Base-by-base conservation (phyloP, 176 grass and related monocot genomes). In the Eragrostis nindensis region DNA sequence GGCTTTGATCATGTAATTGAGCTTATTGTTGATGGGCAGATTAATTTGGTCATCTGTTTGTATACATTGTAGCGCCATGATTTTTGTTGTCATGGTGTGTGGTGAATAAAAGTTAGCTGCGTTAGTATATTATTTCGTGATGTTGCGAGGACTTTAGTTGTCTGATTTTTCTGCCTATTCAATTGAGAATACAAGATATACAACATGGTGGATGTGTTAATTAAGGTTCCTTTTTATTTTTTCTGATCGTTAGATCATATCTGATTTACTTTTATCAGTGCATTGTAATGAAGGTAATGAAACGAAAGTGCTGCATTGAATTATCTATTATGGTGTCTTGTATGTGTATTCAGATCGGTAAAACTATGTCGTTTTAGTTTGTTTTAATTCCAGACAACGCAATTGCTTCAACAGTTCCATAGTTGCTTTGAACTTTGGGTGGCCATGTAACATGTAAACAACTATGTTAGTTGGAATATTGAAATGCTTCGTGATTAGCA, bases 401-500 rank as follows among this genome's bases (percentile, higher is more conserved):
- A 84, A 19, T 36, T 82, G 26, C 25, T 67, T 16, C 41, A 49
- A n/a, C 12, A 59, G 7, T 83, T 72, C 1, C 25, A 66, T 76
- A 17, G 60, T 81, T 66, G 17, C 21, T 29, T 57, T 70, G 22
- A 79, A 40, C 2, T 65, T 42, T 49, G 18, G 32, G n/a, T 82
- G 75, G 43, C 61, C 68, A 41, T 70, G 64, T 38, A 62, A n/a
- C 68, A 42, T 86, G 59, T 39, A 78, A 86, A 70, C 74, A 77
- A 69, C 70, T 82, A 49, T 24, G 69, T 77, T 88, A 86, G 69
- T 81, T 88, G 61, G 77, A 86, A 75, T 84, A 84, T 60, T 84
- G 76, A 86, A 88, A 82, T 86, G 71, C 70, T 91, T 87, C 83
- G 71, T 95, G 82, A 85, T 91, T 90, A 90, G 90, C 79, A 91